A percentile compares a stretch with the other conserved stretches of the same genome.
Evolutionary conservation across 371 early-diverging fungal genomes (phyloP).

Genomic region (Pancytospora philotis): DNA sequence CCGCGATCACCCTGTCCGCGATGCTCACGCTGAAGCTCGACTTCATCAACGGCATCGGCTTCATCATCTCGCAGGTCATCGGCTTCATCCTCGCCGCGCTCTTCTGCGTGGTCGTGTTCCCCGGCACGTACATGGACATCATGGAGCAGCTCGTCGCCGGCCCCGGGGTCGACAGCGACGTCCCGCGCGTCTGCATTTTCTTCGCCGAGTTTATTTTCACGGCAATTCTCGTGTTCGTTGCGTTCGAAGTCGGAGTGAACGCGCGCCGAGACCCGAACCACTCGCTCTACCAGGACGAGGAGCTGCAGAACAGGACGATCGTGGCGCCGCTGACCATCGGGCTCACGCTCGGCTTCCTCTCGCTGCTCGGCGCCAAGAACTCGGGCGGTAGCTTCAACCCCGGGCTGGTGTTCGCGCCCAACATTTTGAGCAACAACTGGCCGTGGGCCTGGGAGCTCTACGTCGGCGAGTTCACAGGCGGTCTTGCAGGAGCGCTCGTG

Average conservation of each 20-base stretch:
- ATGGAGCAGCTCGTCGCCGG: slow-evolving; percentile 50
- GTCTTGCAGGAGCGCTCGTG: slow-evolving; percentile 61
- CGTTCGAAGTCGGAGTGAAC: slow-evolving; percentile 67
- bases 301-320: slow-evolving; percentile 43
- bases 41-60: slow-evolving; percentile 62
- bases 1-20: slow-evolving; percentile 66
- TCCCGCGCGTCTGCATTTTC: slow-evolving; percentile 49
- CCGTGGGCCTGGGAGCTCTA: slow-evolving; percentile 62
- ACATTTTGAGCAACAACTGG: slow-evolving; percentile 62
- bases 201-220: slow-evolving; percentile 62
- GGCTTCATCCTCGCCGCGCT: slow-evolving; percentile 62
- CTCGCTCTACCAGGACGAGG: slow-evolving; percentile 32
- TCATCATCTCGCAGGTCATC: slow-evolving; percentile 62
- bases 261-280: slow-evolving; percentile 60
- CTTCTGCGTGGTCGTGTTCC: slow-evolving; percentile 62
- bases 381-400: slow-evolving; percentile 69
- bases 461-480: slow-evolving; percentile 64
- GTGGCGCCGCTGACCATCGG: slow-evolving; percentile 58
- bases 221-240: slow-evolving; percentile 66
- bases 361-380: slow-evolving; percentile 63
- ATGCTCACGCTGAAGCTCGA: slow-evolving; percentile 63
- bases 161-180: slow-evolving; percentile 12
- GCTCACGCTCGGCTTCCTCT: slow-evolving; percentile 64
- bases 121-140: slow-evolving; percentile 48
- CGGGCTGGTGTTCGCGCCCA: slow-evolving; percentile 62